Conservation (phyloP, 2,329 filamentous ascomycete species). For the Aspergillus jensenii region DNA sequence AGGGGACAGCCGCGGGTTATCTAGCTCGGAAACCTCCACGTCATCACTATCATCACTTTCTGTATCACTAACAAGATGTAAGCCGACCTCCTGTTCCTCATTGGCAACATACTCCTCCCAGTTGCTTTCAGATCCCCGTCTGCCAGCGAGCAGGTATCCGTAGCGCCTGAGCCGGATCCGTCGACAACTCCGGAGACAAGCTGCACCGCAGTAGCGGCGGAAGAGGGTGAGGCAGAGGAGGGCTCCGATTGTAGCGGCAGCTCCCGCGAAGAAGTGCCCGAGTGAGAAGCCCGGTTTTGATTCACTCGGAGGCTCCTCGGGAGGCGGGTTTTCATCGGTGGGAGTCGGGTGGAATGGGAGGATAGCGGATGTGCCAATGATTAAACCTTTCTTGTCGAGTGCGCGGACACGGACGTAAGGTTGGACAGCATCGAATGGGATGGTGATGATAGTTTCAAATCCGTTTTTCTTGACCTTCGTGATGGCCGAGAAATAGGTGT, state of each 20-base stretch:
- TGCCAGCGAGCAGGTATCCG: not conserved
- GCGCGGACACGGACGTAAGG: conserved; percentile 23
- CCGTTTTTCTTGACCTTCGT: conserved; percentile 23
- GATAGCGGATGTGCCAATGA: conserved; percentile 18
- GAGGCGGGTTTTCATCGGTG: conserved; percentile 7
- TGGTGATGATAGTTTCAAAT: conserved; percentile 29
- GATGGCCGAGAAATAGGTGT: conserved; percentile 17
- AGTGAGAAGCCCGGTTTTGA: not conserved
- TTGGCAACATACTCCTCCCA: not conserved
- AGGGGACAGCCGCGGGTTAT: not conserved
- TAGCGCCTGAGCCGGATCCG: not conserved
- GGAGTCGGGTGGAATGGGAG: conserved; percentile 23
- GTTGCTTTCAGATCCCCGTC: not conserved
- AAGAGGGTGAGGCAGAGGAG: not conserved
- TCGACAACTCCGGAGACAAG: not conserved
- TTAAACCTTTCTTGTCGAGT: conserved; percentile 20
- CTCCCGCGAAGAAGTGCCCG: not conserved
- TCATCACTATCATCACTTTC: conserved; percentile 2
- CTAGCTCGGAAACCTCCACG: not conserved
- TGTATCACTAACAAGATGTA: not conserved
- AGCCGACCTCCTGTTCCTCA: not conserved
- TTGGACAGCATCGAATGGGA: conserved; percentile 16
- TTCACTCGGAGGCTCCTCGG: not conserved
- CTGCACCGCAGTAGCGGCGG: not conserved
- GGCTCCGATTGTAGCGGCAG: not conserved